Percentiles rank a stretch among this genome's conserved stretches.
These are phyloP conservation scores for Penicillium waksmanii DNA, from an alignment of 495 filamentous ascomycete genomes.

Conservation along the genomic window DNA sequence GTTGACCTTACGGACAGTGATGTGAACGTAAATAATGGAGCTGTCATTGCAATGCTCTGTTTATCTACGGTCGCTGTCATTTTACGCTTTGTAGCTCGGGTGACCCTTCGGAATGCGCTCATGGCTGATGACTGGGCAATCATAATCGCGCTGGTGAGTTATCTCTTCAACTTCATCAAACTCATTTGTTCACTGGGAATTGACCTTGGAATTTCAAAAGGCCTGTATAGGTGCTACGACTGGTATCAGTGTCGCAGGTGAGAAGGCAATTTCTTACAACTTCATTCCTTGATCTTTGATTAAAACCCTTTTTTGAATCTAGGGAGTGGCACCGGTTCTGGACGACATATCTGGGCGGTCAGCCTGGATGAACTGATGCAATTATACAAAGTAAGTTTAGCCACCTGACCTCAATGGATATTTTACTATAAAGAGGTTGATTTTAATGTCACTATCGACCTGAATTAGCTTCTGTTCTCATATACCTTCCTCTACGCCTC, in stretches of 20 bases:
- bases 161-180: not conserved
- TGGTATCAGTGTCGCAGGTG: constrained; percentile 32
- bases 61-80: constrained; percentile 35
- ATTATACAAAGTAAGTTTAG: constrained; percentile 18
- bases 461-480: constrained; percentile 32
- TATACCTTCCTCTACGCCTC: constrained; percentile 40
- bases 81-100: constrained; percentile 37
- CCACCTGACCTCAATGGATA: too few species aligned
- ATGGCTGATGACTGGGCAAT: constrained; percentile 42
- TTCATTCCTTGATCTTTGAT: not conserved
- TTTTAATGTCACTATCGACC: not conserved
- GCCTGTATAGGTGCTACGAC: constrained; percentile 22
- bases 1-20: constrained; percentile 26
- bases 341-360: constrained; percentile 35
- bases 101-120: constrained; percentile 28
- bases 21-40: constrained; percentile 20
- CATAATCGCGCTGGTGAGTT: constrained; percentile 32
- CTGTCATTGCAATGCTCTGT: constrained; percentile 32
- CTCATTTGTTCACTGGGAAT: not conserved
- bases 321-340: constrained; percentile 30
- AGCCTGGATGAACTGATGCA: constrained; percentile 22
- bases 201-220: not conserved
- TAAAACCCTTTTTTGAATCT: not conserved
- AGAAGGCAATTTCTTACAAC: not conserved
- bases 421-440: not conserved